Percentiles rank a stretch among this genome's conserved stretches.
phyloP scores from a whole-genome alignment of 2,329 filamentous ascomycete species.

The Blumeria graminis region DNA sequence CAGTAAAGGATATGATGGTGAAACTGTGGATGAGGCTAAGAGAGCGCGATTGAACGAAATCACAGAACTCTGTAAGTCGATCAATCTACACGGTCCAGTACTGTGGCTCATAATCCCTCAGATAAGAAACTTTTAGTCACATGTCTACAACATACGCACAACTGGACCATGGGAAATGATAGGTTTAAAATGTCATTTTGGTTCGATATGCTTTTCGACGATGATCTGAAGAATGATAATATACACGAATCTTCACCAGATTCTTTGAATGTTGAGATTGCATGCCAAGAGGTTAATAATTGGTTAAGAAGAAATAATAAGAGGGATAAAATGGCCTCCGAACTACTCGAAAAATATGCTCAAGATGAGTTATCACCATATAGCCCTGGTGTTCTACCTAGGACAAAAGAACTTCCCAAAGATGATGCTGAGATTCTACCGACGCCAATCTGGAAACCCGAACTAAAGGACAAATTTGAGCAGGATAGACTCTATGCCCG shows the following conservation, averaged over 20 bases:
- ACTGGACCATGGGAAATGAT: constrained; percentile 45
- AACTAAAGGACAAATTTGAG: constrained; percentile 30
- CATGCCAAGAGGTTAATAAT: constrained; percentile 34
- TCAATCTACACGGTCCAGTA: neutral
- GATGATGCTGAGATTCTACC: constrained; percentile 8
- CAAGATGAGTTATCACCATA: constrained; percentile 9
- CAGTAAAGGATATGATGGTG: constrained; percentile 41
- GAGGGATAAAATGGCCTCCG: constrained; percentile 30
- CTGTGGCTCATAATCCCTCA: constrained; percentile 12
- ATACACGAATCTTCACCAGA: constrained; percentile 23
- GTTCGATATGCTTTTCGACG: constrained; percentile 40
- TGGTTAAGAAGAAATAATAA: constrained; percentile 37
- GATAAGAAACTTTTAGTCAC: constrained; percentile 44
- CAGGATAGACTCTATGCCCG: constrained; percentile 33
- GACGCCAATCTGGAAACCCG: constrained; percentile 13
- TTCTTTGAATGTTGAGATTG: constrained; percentile 29
- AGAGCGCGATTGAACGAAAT: constrained; percentile 34
- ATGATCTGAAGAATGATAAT: constrained; percentile 25
- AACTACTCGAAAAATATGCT: constrained; percentile 30
- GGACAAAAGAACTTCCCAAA: constrained; percentile 5
- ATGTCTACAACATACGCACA: constrained; percentile 40
- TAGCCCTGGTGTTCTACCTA: constrained; percentile 15
- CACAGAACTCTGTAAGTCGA: constrained; percentile 33
- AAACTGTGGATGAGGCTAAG: constrained; percentile 31
- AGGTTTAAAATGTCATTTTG: constrained; percentile 47